Evolutionary conservation across 2,329 filamentous ascomycete species (phyloP).

Genomic region (Curvularia eragrostidis): DNA sequence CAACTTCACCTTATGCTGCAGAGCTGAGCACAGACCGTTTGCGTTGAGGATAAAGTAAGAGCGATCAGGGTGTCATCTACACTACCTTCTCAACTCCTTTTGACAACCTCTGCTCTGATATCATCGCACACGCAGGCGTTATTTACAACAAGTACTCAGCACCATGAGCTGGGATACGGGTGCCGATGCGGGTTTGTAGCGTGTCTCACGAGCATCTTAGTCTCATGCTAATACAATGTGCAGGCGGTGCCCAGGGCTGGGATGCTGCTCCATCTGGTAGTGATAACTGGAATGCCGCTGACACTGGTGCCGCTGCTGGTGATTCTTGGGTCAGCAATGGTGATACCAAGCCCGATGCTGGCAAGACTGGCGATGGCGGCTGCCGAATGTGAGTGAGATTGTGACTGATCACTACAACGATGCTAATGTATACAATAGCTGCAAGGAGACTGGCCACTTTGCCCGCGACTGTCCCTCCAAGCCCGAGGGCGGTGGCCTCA

Average conservation of each 20-base stretch:
- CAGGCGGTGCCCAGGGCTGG: constrained; percentile 24
- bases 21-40: constrained; percentile 4
- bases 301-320: constrained; percentile 9
- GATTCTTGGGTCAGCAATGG: constrained; percentile 28
- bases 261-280: constrained; percentile 15
- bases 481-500: constrained; percentile 45
- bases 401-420: neutral
- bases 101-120: neutral
- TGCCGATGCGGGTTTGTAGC: constrained; percentile 17
- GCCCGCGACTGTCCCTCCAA: constrained; percentile 58
- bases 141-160: neutral
- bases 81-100: neutral
- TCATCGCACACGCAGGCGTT: neutral
- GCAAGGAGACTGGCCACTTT: constrained; percentile 54
- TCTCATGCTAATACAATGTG: constrained; percentile 9
- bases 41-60: constrained; percentile 4
- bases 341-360: constrained; percentile 20
- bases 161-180: constrained; percentile 35
- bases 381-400: constrained; percentile 52
- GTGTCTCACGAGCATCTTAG: constrained; percentile 8
- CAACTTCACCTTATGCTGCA: constrained; percentile 10
- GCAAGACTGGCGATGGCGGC: constrained; percentile 38
- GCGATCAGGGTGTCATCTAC: constrained; percentile 1
- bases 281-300: constrained; percentile 16
- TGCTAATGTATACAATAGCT: constrained; percentile 49